Base-by-base conservation (phyloP, 805 yeast genomes). In the Phaffomyces opuntiae region DNA sequence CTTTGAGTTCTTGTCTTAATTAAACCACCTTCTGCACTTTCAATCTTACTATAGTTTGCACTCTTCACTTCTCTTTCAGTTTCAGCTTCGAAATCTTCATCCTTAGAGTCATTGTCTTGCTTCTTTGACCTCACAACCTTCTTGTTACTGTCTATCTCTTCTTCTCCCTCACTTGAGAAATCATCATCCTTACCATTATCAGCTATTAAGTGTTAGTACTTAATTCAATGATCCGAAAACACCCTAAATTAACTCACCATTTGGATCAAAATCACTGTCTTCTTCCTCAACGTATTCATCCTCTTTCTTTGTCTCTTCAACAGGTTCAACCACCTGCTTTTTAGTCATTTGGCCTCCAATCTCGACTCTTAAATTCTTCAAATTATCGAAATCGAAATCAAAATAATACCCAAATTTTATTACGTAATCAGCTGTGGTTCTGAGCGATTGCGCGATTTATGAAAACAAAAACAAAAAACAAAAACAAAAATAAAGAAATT, bases 1-100 rank as follows among this genome's bases (percentile, higher is more conserved):
- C 84, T 63, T 51, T 81, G 91, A 21, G 77, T 72, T 52, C 96
- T 70, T 0, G 95, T 87, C 55, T 78, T 77, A 33, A 87, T 74
- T 44, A 82, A 71, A 0, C 88, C 83, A n/a, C 83, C 84, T 13
- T 68, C 57, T 39, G 70, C 55, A 57, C 78, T 76, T 49, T 78
- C 85, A 7, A 83, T 75, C 4, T 64, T 64, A 7, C 75, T 67
- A 58, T 83, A 83, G 26, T 55, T 50, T 12, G 62, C 59, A 19
- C 41, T 51, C 24, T 49, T 45, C 7, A 57, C 60, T 24, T 59
- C 69, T 3, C 59, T 65, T 7, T 57, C 70, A 2, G 61, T 66
- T 5, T 61, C 71, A 9, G 53, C 70, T 3, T 64, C 75, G 7
- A 60, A 68, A 4, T 62, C 69, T 0, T 60, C 58, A 17, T 53